Evolutionary conservation across 2,329 filamentous ascomycete species (phyloP).

Genomic region (Fusarium lyarnte): DNA sequence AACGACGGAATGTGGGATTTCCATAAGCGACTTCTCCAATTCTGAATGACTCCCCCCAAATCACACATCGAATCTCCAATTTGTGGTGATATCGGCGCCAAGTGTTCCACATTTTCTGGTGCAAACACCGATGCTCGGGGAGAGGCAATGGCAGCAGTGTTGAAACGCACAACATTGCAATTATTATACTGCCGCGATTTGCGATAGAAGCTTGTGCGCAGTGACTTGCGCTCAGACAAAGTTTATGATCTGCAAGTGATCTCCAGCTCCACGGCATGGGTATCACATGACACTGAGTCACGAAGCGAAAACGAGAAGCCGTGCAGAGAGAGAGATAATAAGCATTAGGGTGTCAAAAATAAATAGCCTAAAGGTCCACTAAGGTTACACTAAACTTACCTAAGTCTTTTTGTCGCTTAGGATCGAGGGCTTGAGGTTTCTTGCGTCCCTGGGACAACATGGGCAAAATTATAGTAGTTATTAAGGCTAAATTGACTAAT

Average conservation of each 20-base stretch:
- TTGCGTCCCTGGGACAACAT: too few relatives aligned
- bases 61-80: neutral
- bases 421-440: too few relatives aligned
- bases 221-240: conserved; percentile 17
- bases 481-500: neutral
- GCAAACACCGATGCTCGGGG: neutral
- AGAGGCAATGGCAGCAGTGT: neutral
- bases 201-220: conserved; percentile 15
- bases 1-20: neutral
- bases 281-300: neutral
- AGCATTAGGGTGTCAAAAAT: too few relatives aligned
- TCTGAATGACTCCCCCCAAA: neutral
- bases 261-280: conserved; percentile 22
- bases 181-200: neutral
- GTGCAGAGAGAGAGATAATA: neutral
- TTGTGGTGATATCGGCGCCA: neutral
- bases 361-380: too few relatives aligned
- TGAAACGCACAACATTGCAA: neutral
- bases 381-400: too few relatives aligned
- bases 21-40: neutral
- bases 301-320: neutral
- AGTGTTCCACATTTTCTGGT: neutral
- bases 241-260: conserved; percentile 30
- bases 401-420: too few relatives aligned
- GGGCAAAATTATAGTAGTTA: neutral